These are phyloP conservation scores for Paramecium primaurelia DNA, from an alignment of 73 alveolate genomes.

Conservation along the genomic window DNA sequence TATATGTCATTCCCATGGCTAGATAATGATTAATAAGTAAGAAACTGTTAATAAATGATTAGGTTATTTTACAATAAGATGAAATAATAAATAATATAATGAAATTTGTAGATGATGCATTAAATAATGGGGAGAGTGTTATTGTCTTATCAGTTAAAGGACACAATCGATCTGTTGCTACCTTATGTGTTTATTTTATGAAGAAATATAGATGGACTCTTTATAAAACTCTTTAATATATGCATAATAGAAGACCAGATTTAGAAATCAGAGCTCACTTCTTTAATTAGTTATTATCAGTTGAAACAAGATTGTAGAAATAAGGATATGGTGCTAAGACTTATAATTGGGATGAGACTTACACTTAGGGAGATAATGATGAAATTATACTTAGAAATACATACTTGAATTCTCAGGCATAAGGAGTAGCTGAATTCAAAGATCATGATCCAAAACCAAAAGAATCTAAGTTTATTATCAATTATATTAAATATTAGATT, in stretches of 20 bases:
- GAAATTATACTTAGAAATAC: constrained; percentile 23
- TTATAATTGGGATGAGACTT: constrained; percentile 72
- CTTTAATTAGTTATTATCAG: constrained; percentile 71
- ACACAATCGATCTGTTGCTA: constrained; percentile 61
- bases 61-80: constrained; percentile 37
- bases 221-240: constrained; percentile 71
- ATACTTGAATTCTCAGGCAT: background rate
- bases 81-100: constrained; percentile 55
- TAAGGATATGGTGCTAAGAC: constrained; percentile 74
- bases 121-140: constrained; percentile 70
- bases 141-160: constrained; percentile 78
- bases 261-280: constrained; percentile 77
- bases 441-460: constrained; percentile 45
- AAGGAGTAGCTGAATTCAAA: constrained; percentile 48
- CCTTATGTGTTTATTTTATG: constrained; percentile 65
- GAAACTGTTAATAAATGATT: background rate
- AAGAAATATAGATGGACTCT: constrained; percentile 76
- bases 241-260: constrained; percentile 77
- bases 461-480: background rate
- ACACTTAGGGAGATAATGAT: constrained; percentile 16
- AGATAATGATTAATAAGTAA: constrained; percentile 77
- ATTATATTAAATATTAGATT: background rate
- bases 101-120: constrained; percentile 75
- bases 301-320: constrained; percentile 62
- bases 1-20: constrained; percentile 87